A percentile compares a stretch with the other conserved stretches of the same genome.
Conservation (phyloP, 2,329 filamentous ascomycete species). For the Nigrograna mackinnonii region DNA sequence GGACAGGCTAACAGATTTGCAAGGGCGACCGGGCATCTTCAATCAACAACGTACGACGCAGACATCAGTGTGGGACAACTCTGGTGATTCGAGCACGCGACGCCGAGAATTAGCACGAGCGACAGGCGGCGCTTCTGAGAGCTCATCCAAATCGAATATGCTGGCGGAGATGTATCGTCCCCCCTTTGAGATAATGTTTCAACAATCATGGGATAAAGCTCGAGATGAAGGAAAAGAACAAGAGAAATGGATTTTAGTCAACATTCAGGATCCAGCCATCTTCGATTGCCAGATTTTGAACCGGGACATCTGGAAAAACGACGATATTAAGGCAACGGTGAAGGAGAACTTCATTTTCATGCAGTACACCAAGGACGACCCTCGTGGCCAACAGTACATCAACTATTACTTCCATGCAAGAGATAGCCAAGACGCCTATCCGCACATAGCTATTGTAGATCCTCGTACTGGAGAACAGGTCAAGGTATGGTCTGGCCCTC, state of each 20-base stretch:
- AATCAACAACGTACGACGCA: constrained; percentile 64
- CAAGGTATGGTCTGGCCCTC: constrained; percentile 89
- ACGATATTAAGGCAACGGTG: constrained; percentile 75
- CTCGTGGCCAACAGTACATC: constrained; percentile 76
- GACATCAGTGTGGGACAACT: constrained; percentile 63
- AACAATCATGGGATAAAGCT: constrained; percentile 79
- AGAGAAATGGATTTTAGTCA: constrained; percentile 94
- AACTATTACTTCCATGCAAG: constrained; percentile 85
- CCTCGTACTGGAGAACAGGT: constrained; percentile 95
- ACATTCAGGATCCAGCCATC: constrained; percentile 89
- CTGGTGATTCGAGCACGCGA: constrained; percentile 50
- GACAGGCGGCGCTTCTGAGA: constrained; percentile 67
- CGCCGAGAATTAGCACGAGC: constrained; percentile 61
- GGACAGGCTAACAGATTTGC: neutral
- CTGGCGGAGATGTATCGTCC: constrained; percentile 92
- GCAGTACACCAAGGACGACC: constrained; percentile 88
- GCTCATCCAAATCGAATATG: constrained; percentile 71
- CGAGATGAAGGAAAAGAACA: constrained; percentile 83
- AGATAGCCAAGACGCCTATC: constrained; percentile 87
- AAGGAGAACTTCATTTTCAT: constrained; percentile 94
- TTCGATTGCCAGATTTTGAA: constrained; percentile 96
- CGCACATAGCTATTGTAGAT: constrained; percentile 94
- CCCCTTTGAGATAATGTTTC: constrained; percentile 86
- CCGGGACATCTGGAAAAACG: constrained; percentile 93
- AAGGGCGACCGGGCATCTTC: constrained; percentile 64